These are phyloP conservation scores for Taxawa tesnikishii DNA, from an alignment of 2,329 filamentous ascomycete species.

Conservation along the genomic window DNA sequence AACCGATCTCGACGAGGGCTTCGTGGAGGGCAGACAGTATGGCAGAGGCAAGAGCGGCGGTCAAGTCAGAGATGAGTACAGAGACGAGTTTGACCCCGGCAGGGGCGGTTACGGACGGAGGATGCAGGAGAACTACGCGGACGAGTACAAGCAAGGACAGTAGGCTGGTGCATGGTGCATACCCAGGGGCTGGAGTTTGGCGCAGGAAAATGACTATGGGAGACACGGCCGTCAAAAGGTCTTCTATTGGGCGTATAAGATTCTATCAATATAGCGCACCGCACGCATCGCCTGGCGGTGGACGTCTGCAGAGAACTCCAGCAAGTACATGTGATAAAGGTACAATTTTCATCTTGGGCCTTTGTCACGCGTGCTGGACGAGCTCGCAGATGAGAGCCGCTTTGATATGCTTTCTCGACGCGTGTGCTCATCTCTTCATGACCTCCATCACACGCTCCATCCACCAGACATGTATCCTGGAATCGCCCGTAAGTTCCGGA, in stretches of 20 bases:
- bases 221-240: too few relatives aligned
- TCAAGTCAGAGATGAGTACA: conserved; percentile 94
- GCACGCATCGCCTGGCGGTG: too few relatives aligned
- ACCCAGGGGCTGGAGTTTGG: neutral
- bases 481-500: conserved; percentile 80
- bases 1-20: conserved; percentile 90
- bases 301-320: too few relatives aligned
- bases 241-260: too few relatives aligned
- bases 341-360: too few relatives aligned
- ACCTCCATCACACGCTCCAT: conserved; percentile 49
- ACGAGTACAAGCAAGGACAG: neutral
- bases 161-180: neutral
- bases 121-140: conserved; percentile 6
- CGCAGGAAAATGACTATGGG: neutral
- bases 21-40: conserved; percentile 91
- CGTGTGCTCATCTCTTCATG: conserved; percentile 1
- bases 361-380: too few relatives aligned
- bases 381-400: too few relatives aligned
- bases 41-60: conserved; percentile 88
- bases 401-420: too few relatives aligned
- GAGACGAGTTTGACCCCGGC: conserved; percentile 87
- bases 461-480: conserved; percentile 92
- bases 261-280: too few relatives aligned
- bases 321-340: too few relatives aligned
- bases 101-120: conserved; percentile 7